phyloP scores from a whole-genome alignment of 331 rosid genomes.

The Acacia concinna region DNA sequence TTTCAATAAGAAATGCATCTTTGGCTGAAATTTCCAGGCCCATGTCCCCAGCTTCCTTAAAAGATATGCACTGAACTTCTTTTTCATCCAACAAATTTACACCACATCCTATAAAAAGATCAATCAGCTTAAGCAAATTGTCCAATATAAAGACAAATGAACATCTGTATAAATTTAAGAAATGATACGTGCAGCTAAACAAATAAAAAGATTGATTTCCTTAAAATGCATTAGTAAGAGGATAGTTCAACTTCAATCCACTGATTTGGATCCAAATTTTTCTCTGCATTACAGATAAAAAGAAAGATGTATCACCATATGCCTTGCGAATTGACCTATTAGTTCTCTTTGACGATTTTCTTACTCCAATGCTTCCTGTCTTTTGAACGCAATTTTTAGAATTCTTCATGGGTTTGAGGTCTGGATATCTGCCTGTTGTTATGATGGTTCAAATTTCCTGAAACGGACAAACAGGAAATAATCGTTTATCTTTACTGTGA shows the following conservation, averaged over 20 bases:
- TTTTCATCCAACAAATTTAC: constrained; percentile 35
- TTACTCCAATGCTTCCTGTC: constrained; percentile 23
- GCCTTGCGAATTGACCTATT: constrained; percentile 31
- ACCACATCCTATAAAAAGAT: constrained; percentile 33
- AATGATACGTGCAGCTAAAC: neutral
- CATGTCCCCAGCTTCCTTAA: constrained; percentile 21
- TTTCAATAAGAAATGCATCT: constrained; percentile 15
- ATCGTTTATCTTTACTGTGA: neutral
- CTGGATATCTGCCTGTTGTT: constrained; percentile 39
- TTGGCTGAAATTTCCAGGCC: neutral
- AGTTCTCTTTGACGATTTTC: constrained; percentile 44
- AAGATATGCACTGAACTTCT: constrained; percentile 33
- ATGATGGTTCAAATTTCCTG: constrained; percentile 47
- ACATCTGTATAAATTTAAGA: constrained; percentile 11
- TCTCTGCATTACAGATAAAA: neutral
- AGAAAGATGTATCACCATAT: constrained; percentile 37
- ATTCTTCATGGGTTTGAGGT: constrained; percentile 41
- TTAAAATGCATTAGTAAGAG: neutral
- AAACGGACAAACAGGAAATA: constrained; percentile 7
- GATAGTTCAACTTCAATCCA: neutral
- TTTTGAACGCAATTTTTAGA: constrained; percentile 38
- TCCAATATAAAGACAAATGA: constrained; percentile 2
- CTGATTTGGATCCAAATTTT: neutral
- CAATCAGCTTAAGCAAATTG: neutral
- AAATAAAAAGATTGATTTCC: constrained; percentile 2